Percentiles rank a stretch among this genome's conserved stretches.
phyloP scores from a whole-genome alignment of 2,329 filamentous ascomycete species.

The Fusarium denticulatum region DNA sequence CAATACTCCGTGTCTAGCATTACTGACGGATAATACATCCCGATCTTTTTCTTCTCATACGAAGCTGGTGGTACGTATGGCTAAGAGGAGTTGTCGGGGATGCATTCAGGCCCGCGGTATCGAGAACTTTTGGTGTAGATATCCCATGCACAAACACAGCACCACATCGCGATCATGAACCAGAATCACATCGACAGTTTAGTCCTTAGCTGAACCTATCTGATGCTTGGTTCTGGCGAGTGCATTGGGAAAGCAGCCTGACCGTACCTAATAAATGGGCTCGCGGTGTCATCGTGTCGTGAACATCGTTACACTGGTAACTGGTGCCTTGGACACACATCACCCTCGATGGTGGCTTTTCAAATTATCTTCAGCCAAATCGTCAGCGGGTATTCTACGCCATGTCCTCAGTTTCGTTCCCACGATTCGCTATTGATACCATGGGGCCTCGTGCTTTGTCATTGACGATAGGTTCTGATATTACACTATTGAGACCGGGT shows the following conservation, averaged over 20 bases:
- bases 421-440: not conserved
- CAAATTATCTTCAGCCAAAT: not conserved
- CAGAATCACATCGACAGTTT: not conserved
- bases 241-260: not conserved
- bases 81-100: conserved; percentile 3
- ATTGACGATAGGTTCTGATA: conserved; percentile 5
- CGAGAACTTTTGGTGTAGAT: not conserved
- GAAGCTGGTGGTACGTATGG: not conserved
- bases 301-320: conserved; percentile 16
- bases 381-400: not conserved
- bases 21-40: conserved; percentile 25
- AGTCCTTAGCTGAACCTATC: not conserved
- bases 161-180: not conserved
- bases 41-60: not conserved
- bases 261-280: not conserved
- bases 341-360: not conserved
- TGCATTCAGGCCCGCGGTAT: conserved; percentile 11
- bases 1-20: conserved; percentile 7
- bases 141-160: conserved; percentile 1
- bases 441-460: not conserved
- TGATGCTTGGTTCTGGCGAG: not conserved
- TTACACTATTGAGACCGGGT: conserved; percentile 5
- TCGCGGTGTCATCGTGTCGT: conserved; percentile 5
- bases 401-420: conserved; percentile 16
- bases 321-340: not conserved